Conservation (phyloP, 192 early-diverging fungal genomes). For the Backusella luteola region DNA sequence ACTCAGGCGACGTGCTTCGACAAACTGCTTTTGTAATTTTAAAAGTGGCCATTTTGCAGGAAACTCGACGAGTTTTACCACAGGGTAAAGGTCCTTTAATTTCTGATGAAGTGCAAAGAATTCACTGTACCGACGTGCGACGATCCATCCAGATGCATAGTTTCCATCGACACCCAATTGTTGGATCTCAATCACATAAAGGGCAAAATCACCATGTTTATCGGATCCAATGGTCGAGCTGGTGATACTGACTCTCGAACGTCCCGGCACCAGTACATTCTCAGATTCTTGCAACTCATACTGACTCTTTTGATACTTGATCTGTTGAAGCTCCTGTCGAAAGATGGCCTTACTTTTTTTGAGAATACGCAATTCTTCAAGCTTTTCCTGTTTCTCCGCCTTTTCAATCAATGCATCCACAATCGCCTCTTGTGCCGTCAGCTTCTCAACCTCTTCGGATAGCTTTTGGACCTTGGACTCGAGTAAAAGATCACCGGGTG, state of each 20-base stretch:
- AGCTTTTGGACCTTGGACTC: constrained; percentile 50
- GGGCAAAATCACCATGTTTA: constrained; percentile 50
- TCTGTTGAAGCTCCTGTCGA: constrained; percentile 54
- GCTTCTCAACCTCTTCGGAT: constrained; percentile 50
- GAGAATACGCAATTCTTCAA: constrained; percentile 60
- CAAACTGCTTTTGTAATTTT: constrained; percentile 60
- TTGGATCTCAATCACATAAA: constrained; percentile 73
- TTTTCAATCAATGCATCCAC: constrained; percentile 63
- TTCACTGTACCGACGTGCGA: constrained; percentile 81
- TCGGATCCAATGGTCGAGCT: constrained; percentile 52
- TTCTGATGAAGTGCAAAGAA: constrained; percentile 79
- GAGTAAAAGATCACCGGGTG: constrained; percentile 71
- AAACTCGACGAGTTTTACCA: constrained; percentile 67
- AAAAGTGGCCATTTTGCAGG: constrained; percentile 72
- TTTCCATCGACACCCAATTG: constrained; percentile 51
- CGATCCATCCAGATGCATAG: constrained; percentile 68
- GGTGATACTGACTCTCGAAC: constrained; percentile 48
- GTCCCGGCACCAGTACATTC: constrained; percentile 57
- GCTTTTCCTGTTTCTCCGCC: constrained; percentile 47
- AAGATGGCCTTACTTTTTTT: constrained; percentile 55
- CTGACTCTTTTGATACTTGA: constrained; percentile 60
- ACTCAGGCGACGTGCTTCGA: constrained; percentile 65
- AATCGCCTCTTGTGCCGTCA: constrained; percentile 64
- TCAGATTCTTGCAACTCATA: constrained; percentile 59
- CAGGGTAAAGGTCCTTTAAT: constrained; percentile 54